Evolutionary conservation across 2,329 filamentous ascomycete genomes (phyloP).

Genomic region (Fusarium sp.): DNA sequence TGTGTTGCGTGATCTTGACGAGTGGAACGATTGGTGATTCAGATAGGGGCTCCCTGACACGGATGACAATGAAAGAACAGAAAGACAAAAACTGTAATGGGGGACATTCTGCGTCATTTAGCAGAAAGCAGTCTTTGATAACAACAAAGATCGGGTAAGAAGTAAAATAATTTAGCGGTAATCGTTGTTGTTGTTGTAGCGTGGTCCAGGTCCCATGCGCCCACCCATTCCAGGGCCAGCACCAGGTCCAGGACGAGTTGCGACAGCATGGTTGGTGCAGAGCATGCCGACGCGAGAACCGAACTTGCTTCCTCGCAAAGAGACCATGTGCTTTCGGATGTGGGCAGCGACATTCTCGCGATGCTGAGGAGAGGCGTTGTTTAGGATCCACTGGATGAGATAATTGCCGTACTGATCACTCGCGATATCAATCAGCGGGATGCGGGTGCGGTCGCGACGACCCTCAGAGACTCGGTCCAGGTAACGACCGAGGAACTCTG

Average conservation of each 20-base stretch:
- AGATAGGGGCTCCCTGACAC: conserved; percentile 44
- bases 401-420: conserved; percentile 99
- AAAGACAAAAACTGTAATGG: conserved; percentile 25
- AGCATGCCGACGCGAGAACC: conserved; percentile 98
- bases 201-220: conserved; percentile 67
- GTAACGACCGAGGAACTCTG: conserved; percentile 91
- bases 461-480: conserved; percentile 94
- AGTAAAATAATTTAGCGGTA: conserved; percentile 61
- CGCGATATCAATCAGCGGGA: conserved; percentile 96
- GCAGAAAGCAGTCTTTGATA: conserved; percentile 1
- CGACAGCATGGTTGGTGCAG: conserved; percentile 92
- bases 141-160: background rate
- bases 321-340: conserved; percentile 99
- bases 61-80: conserved; percentile 44
- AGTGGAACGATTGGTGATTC: conserved; percentile 48
- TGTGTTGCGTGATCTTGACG: conserved; percentile 52
- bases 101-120: conserved; percentile 1
- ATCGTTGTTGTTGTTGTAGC: conserved; percentile 65
- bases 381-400: conserved; percentile 95
- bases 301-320: conserved; percentile 96
- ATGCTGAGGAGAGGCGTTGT: conserved; percentile 86
- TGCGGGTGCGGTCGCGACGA: conserved; percentile 88
- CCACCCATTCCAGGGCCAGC: conserved; percentile 72
- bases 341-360: conserved; percentile 93
- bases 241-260: conserved; percentile 88